phyloP scores from a whole-genome alignment of 2,329 filamentous ascomycete genomes.

The Fusarium sp. region DNA sequence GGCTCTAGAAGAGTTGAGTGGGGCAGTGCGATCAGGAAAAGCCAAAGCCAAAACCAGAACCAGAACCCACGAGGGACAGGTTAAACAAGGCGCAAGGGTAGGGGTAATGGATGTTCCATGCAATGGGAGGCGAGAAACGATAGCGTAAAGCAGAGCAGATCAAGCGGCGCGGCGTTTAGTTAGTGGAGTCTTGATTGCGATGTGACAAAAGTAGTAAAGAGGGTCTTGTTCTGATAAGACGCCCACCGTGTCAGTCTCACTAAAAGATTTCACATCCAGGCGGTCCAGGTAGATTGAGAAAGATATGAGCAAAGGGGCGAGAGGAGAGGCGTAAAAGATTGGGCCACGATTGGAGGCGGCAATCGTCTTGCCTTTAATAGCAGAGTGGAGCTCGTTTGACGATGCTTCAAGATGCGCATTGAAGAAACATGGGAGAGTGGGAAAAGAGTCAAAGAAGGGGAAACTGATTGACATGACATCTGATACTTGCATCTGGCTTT shows the following conservation, averaged over 20 bases:
- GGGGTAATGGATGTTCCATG: conserved; percentile 29
- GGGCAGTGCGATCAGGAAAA: conserved; percentile 45
- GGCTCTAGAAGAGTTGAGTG: conserved; percentile 40
- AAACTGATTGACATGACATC: conserved; percentile 37
- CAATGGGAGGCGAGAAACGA: conserved; percentile 42
- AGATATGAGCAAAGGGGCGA: conserved; percentile 16
- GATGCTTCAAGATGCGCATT: conserved; percentile 22
- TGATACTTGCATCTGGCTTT: conserved; percentile 41
- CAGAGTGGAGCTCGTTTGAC: conserved; percentile 29
- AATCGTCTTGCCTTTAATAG: conserved; percentile 35
- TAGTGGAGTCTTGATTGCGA: conserved; percentile 46
- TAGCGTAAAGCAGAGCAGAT: conserved; percentile 43
- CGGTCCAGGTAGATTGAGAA: conserved; percentile 26
- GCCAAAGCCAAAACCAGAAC: conserved; percentile 20
- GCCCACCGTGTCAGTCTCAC: conserved; percentile 38
- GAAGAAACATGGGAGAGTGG: conserved; percentile 6
- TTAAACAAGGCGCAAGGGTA: conserved; percentile 27
- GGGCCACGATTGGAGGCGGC: conserved; percentile 36
- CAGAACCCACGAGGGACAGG: conserved; percentile 27
- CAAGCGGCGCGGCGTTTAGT: conserved; percentile 44
- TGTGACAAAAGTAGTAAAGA: conserved; percentile 48
- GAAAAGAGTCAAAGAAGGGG: conserved; percentile 15
- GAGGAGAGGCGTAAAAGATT: conserved; percentile 15
- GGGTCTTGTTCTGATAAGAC: conserved; percentile 49
- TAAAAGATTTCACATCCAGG: conserved; percentile 26